These are phyloP conservation scores for Ogataea glucozyma DNA, from an alignment of 805 yeast species.

Conservation along the genomic window DNA sequence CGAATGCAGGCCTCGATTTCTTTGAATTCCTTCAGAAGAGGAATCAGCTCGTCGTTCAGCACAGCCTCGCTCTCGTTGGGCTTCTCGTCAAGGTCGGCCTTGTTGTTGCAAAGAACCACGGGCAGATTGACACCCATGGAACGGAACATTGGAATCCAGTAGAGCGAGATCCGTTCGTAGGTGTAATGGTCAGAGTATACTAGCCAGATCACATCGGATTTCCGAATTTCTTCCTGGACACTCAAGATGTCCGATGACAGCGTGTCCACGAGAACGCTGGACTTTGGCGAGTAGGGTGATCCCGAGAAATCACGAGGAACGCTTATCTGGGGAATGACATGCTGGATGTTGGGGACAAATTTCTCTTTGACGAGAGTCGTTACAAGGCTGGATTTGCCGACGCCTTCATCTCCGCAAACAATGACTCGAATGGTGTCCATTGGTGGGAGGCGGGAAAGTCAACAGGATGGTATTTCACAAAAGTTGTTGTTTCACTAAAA, in stretches of 20 bases:
- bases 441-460: not conserved
- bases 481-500: not conserved
- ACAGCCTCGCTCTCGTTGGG: slow-evolving; percentile 46
- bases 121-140: slow-evolving; percentile 94
- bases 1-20: slow-evolving; percentile 92
- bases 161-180: slow-evolving; percentile 84
- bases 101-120: slow-evolving; percentile 86
- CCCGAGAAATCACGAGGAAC: slow-evolving; percentile 73
- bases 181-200: slow-evolving; percentile 93
- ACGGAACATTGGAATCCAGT: slow-evolving; percentile 93
- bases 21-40: slow-evolving; percentile 84
- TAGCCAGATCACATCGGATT: slow-evolving; percentile 92
- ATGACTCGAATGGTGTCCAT: slow-evolving; percentile 71
- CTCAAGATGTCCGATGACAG: slow-evolving; percentile 59
- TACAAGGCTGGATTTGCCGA: slow-evolving; percentile 79
- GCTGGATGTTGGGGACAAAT: slow-evolving; percentile 74
- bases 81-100: slow-evolving; percentile 27
- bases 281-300: slow-evolving; percentile 57
- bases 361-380: slow-evolving; percentile 80
- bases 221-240: slow-evolving; percentile 72
- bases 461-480: not conserved
- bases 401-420: slow-evolving; percentile 93
- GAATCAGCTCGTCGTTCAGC: slow-evolving; percentile 78
- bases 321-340: slow-evolving; percentile 78
- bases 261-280: slow-evolving; percentile 81